These are phyloP conservation scores for Didymella exigua DNA, from an alignment of 2,329 filamentous ascomycete species.

Conservation along the genomic window DNA sequence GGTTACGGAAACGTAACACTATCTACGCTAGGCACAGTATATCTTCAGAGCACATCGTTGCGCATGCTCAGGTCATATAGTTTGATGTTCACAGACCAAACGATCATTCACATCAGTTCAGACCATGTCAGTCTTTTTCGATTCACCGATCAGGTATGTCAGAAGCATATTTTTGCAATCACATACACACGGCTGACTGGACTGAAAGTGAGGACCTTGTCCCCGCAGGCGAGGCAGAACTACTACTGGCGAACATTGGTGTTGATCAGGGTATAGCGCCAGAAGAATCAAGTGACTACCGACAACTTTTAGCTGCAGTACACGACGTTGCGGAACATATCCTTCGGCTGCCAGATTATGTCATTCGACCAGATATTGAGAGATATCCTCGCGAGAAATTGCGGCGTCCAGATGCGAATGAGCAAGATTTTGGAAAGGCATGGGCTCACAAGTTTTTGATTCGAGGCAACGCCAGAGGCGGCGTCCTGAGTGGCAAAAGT, in stretches of 20 bases:
- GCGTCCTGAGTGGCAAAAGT: slow-evolving; percentile 46
- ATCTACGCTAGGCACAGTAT: slow-evolving; percentile 1
- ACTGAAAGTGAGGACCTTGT: slow-evolving; percentile 29
- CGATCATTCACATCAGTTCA: not conserved
- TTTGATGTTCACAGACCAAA: not conserved
- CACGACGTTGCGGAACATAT: slow-evolving; percentile 59
- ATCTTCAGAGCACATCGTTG: not conserved
- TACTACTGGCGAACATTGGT: slow-evolving; percentile 29
- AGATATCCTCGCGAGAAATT: slow-evolving; percentile 55
- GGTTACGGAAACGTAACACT: slow-evolving; percentile 19
- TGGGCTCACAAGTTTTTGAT: slow-evolving; percentile 61
- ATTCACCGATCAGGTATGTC: slow-evolving; percentile 32
- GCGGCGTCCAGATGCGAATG: slow-evolving; percentile 42
- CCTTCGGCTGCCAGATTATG: slow-evolving; percentile 55
- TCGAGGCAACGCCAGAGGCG: slow-evolving; percentile 34
- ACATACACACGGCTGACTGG: slow-evolving; percentile 1
- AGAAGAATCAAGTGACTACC: slow-evolving; percentile 53
- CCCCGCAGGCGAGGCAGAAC: slow-evolving; percentile 31
- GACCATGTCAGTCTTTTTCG: slow-evolving; percentile 39
- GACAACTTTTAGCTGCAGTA: slow-evolving; percentile 57
- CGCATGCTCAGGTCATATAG: no score
- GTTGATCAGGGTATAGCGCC: slow-evolving; percentile 37
- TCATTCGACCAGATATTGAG: slow-evolving; percentile 49
- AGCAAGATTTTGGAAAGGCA: slow-evolving; percentile 52
- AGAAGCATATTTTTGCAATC: no score